phyloP scores from a whole-genome alignment of 129 eudicot species.

The Kitagawia praeruptora region DNA sequence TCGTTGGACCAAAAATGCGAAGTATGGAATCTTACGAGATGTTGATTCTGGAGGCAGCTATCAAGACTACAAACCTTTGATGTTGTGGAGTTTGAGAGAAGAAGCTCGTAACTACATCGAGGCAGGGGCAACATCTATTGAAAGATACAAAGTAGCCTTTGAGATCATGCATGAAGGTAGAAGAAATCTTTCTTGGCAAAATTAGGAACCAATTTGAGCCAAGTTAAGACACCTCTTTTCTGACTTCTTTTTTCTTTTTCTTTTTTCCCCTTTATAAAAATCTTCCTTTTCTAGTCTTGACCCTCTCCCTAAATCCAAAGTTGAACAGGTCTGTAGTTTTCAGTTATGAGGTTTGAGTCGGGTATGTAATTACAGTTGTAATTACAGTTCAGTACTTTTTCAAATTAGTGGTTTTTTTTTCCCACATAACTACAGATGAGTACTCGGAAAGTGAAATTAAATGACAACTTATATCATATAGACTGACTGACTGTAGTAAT shows the following conservation, averaged over 20 bases:
- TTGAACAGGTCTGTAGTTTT: conserved; percentile 2
- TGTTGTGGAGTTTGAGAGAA: conserved; percentile 80
- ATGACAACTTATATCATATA: neutral
- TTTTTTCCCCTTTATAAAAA: neutral
- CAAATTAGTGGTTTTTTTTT: neutral
- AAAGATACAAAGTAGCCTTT: conserved; percentile 73
- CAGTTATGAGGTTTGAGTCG: neutral
- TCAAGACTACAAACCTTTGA: conserved; percentile 58
- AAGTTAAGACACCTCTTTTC: conserved; percentile 17
- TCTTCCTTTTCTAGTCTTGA: neutral
- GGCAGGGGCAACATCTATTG: conserved; percentile 69
- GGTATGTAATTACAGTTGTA: conserved; percentile 3
- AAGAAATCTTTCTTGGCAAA: conserved; percentile 79
- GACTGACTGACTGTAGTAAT: neutral
- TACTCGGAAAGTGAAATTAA: neutral
- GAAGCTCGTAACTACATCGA: conserved; percentile 70
- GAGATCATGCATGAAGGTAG: conserved; percentile 89
- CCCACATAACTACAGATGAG: neutral
- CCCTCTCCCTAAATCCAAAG: conserved; percentile 3
- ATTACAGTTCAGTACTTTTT: neutral
- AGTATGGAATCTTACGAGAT: conserved; percentile 59
- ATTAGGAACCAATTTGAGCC: conserved; percentile 21
- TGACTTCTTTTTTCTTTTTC: neutral
- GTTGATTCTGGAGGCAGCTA: conserved; percentile 54
- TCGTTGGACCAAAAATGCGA: conserved; percentile 70